These are phyloP conservation scores for Cylindrotheca closterium DNA, from an alignment of 108 stramenopile genomes.

Conservation along the genomic window DNA sequence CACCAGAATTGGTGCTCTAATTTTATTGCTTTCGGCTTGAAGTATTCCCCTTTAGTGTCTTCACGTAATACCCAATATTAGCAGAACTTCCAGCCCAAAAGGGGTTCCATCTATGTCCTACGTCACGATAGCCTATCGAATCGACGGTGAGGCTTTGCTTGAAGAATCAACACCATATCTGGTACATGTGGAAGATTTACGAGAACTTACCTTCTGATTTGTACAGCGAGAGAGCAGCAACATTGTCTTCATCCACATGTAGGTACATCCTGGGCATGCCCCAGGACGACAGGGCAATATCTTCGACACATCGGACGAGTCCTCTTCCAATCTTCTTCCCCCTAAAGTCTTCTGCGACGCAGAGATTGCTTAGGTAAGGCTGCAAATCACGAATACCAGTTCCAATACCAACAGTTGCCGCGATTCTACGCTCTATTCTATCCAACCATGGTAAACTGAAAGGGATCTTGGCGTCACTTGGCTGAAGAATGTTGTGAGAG, in stretches of 20 bases:
- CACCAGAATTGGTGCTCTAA: too few relatives aligned
- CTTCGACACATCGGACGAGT: constrained; percentile 74
- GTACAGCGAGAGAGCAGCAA: constrained; percentile 71
- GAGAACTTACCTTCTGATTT: constrained; percentile 56
- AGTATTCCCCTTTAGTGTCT: constrained; percentile 30
- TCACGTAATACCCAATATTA: constrained; percentile 80
- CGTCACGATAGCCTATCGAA: constrained; percentile 38
- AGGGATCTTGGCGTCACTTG: constrained; percentile 85
- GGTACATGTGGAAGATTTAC: neutral
- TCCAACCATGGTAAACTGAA: constrained; percentile 84
- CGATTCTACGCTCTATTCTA: constrained; percentile 57
- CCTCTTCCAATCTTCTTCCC: constrained; percentile 64
- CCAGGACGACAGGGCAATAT: constrained; percentile 67
- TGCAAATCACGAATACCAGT: constrained; percentile 43
- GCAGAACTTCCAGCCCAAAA: constrained; percentile 76
- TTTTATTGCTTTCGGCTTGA: too few relatives aligned
- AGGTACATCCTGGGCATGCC: constrained; percentile 67
- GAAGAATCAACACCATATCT: neutral
- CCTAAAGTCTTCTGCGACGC: constrained; percentile 63
- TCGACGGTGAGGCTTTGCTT: neutral
- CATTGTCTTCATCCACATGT: constrained; percentile 80
- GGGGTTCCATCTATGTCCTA: constrained; percentile 75
- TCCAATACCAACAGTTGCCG: constrained; percentile 42
- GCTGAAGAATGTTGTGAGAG: constrained; percentile 30
- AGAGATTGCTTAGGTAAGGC: constrained; percentile 84